Base-by-base conservation (phyloP, 805 yeast genomes). In the Tetrapisispora fleetii region DNA sequence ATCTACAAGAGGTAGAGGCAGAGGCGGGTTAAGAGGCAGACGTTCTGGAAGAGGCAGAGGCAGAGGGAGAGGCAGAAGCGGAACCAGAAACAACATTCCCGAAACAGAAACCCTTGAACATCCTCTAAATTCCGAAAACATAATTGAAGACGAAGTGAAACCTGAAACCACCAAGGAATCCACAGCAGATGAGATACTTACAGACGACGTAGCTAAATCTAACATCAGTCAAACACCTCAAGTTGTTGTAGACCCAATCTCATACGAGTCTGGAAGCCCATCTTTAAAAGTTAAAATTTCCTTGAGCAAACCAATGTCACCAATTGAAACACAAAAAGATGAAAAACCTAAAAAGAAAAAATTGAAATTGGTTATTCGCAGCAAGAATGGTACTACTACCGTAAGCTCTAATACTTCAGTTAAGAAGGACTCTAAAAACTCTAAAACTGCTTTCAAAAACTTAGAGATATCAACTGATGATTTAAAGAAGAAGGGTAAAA, bases 381-480 rank as follows among this genome's bases (percentile, higher is more conserved):
- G 37, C 30, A 41, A 41, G n/a, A 32, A 19, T 14, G 44, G 37
- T 5, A 41, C 28, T 10, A 32, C 39, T 9, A 27, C 46, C 1
- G 35, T 36, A 2, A 37, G n/a, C 9, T n/a, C 39, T 7, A 8
- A 50, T 3, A 24, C 41, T 4, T 19, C 36, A 17, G 6, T 22
- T 4, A 28, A 28, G 28, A 14, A 32, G 13, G 35, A 32, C 13
- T 11, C 35, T 32, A 14, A 32, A 14, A 32, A 13, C 14, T 3
- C 35, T 11, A 18, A 41, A 39, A 43, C 28, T 22, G 36, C 41
- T 24, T 22, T 18, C 14, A 41, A 45, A 5, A 45, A 28, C 8
- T 43, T 40, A 10, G 45, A 40, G 19, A 58, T 43, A 30, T 38
- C 48, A 7, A 53, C 39, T 32, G 59, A 48, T 49, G 53, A 43